Conservation (phyloP, 768 basidiomycete species). For the Clathrus columnatus region DNA sequence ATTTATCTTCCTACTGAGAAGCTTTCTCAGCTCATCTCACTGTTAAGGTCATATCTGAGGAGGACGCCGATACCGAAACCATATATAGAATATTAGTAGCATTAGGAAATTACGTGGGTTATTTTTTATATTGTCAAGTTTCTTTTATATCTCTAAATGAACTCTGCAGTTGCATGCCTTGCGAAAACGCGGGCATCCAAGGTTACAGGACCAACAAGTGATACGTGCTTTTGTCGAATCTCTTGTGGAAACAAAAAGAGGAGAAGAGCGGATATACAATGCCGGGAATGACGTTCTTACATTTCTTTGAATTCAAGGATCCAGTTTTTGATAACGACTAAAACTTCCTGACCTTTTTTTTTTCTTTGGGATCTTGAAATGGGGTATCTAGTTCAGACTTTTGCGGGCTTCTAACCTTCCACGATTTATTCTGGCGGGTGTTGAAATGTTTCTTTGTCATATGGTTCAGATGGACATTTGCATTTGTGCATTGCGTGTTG, state of each 20-base stretch:
- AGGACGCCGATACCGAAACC: conserved; percentile 55
- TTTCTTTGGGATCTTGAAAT: not conserved
- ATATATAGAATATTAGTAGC: conserved; percentile 64
- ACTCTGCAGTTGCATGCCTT: conserved; percentile 39
- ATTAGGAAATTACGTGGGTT: conserved; percentile 61
- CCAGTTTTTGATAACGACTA: too few species aligned
- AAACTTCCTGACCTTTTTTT: too few species aligned
- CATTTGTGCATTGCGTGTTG: not conserved
- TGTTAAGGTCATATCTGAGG: conserved; percentile 21
- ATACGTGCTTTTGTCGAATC: conserved; percentile 31
- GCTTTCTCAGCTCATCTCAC: not conserved
- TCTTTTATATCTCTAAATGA: conserved; percentile 6
- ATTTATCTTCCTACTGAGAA: not conserved
- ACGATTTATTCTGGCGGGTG: not conserved
- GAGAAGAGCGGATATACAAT: conserved; percentile 50
- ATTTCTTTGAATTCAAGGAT: conserved; percentile 29
- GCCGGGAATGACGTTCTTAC: conserved; percentile 40
- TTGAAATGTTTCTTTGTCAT: not conserved
- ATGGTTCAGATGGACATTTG: not conserved
- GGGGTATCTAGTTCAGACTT: not conserved
- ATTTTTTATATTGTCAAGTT: not conserved
- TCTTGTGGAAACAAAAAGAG: conserved; percentile 39
- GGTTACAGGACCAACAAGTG: conserved; percentile 24
- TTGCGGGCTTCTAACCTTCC: not conserved
- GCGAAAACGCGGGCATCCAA: conserved; percentile 27